phyloP scores from a whole-genome alignment of 225 moss, liverwort and hornwort species.

The Pseudoscleropodium purum region DNA sequence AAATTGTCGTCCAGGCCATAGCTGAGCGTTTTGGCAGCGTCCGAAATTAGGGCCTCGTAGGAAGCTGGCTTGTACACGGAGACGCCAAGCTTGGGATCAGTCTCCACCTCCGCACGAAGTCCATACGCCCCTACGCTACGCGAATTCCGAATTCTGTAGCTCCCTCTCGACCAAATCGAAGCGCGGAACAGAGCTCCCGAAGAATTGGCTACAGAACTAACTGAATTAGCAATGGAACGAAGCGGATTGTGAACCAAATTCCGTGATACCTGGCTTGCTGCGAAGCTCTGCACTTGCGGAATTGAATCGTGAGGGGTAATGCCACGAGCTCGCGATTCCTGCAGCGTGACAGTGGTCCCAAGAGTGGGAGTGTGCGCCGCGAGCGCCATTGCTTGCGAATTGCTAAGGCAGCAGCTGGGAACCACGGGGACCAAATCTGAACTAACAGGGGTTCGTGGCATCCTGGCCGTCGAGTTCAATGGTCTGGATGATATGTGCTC shows the following conservation, averaged over 20 bases:
- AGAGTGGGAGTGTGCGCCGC: not conserved
- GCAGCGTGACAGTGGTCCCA: not conserved
- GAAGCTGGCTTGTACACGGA: conserved; percentile 76
- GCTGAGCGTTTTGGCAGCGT: conserved; percentile 61
- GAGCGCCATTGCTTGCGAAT: conserved; percentile 34
- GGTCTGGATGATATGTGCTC: not conserved
- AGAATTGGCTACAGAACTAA: not conserved
- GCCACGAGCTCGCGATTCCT: not conserved
- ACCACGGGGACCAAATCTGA: not conserved
- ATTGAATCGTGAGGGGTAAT: not conserved
- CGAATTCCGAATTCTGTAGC: not conserved
- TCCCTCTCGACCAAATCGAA: not conserved
- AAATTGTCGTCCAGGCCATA: conserved; percentile 57
- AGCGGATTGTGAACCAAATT: conserved; percentile 4
- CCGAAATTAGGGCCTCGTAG: conserved; percentile 57
- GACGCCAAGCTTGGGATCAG: conserved; percentile 53
- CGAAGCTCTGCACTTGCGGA: not conserved
- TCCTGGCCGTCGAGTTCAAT: not conserved
- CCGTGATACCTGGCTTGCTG: not conserved
- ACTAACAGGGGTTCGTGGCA: not conserved
- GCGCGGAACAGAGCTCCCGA: not conserved
- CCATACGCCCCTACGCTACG: not conserved
- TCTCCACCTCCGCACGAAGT: conserved; percentile 32
- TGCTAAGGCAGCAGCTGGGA: too few relatives aligned
- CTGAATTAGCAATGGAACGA: not conserved